Evolutionary conservation across 1,284 basidiomycete species (phyloP).

Genomic region (Trametes hirsuta): DNA sequence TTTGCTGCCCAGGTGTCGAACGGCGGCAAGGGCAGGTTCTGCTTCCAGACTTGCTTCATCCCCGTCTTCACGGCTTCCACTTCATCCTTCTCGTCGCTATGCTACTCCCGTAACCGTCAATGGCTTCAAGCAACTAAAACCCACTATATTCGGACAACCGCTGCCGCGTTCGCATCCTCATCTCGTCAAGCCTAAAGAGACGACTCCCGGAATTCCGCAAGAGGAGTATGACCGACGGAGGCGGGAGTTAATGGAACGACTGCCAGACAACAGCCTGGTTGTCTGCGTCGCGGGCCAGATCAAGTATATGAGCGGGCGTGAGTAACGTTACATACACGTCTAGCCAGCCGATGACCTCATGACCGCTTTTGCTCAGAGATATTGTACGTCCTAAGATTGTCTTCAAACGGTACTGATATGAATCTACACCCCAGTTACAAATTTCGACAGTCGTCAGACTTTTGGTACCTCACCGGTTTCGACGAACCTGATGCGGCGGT

Average conservation of each 20-base stretch:
- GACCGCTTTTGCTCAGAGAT: constrained; percentile 40
- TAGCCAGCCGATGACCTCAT: background rate
- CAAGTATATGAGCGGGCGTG: constrained; percentile 88
- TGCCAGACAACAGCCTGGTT: constrained; percentile 81
- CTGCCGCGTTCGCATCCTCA: constrained; percentile 35
- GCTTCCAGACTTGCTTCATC: constrained; percentile 5
- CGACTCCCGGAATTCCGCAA: constrained; percentile 85
- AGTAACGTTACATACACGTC: constrained; percentile 38
- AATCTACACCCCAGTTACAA: constrained; percentile 72
- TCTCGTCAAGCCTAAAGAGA: constrained; percentile 50
- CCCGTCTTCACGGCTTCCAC: background rate
- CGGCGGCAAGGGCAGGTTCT: constrained; percentile 17
- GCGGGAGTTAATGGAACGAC: constrained; percentile 69
- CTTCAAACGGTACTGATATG: too few species aligned
- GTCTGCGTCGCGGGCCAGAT: constrained; percentile 82
- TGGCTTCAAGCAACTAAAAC: constrained; percentile 28
- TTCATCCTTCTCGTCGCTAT: constrained; percentile 9
- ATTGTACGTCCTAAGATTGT: constrained; percentile 44
- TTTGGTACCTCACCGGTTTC: constrained; percentile 95
- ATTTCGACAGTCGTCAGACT: constrained; percentile 92
- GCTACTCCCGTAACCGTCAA: constrained; percentile 22
- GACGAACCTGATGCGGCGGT: constrained; percentile 92
- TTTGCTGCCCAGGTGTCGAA: constrained; percentile 20
- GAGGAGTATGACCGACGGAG: constrained; percentile 87
- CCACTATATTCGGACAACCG: constrained; percentile 35